These are phyloP conservation scores for Mycotypha africana DNA, from an alignment of 371 early-diverging fungal genomes.

Conservation along the genomic window DNA sequence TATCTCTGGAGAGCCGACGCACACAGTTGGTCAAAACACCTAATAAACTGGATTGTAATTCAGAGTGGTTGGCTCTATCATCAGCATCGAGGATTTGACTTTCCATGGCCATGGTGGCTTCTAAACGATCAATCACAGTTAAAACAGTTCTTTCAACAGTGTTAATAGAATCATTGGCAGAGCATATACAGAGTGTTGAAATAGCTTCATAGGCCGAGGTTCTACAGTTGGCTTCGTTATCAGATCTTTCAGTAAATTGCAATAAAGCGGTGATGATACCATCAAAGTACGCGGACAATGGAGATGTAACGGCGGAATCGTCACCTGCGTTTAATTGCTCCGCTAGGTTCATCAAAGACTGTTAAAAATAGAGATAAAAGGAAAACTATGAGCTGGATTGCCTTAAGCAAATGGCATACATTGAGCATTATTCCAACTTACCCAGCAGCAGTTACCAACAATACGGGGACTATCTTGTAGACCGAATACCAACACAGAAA, in stretches of 20 bases:
- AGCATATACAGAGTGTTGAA: constrained; percentile 64
- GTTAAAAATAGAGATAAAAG: neutral
- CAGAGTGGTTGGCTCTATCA: constrained; percentile 74
- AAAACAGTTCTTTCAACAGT: constrained; percentile 67
- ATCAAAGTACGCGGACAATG: constrained; percentile 80
- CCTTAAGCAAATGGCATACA: no score
- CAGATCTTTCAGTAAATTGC: constrained; percentile 62
- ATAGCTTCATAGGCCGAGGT: constrained; percentile 93
- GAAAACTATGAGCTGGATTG: no score
- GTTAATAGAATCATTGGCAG: constrained; percentile 70
- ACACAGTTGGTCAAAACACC: constrained; percentile 79
- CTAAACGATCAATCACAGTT: constrained; percentile 74
- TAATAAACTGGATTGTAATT: constrained; percentile 87
- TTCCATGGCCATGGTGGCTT: constrained; percentile 60
- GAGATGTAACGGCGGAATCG: constrained; percentile 53
- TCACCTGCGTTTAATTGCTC: constrained; percentile 61
- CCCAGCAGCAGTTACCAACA: constrained; percentile 89
- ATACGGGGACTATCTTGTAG: constrained; percentile 83
- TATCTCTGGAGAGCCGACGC: constrained; percentile 66
- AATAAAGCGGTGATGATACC: constrained; percentile 71
- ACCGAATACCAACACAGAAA: constrained; percentile 75
- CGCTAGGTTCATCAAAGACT: constrained; percentile 84
- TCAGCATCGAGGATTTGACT: constrained; percentile 74
- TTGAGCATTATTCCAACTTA: constrained; percentile 1
- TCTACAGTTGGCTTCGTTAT: constrained; percentile 77